Evolutionary conservation across 306 rosid genomes (phyloP).

Genomic region (barrel medic (Medicago truncatula)): MtrunA17r5.0-ANR NC_053045.1:37693001-37693500

Average conservation of each 20-base stretch:
- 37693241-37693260: constrained; percentile 18
- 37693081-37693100: neutral
- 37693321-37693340: neutral
- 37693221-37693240: constrained; percentile 17
- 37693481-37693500: constrained; percentile 97
- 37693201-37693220: constrained; percentile 5
- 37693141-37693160: constrained; percentile 14
- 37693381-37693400: constrained; percentile 16
- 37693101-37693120: neutral
- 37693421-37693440: constrained; percentile 45
- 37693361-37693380: constrained; percentile 17
- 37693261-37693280: constrained; percentile 34
- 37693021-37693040: neutral
- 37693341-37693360: constrained; percentile 9
- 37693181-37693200: constrained; percentile 9
- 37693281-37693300: neutral
- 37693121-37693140: neutral
- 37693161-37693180: constrained; percentile 10
- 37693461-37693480: constrained; percentile 96
- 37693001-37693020: neutral
- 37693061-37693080: neutral
- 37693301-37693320: neutral
- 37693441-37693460: constrained; percentile 75
- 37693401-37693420: constrained; percentile 24
- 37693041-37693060: neutral